Conservation (phyloP, 2,329 filamentous ascomycete genomes). For the Teratosphaeria viscida region DNA sequence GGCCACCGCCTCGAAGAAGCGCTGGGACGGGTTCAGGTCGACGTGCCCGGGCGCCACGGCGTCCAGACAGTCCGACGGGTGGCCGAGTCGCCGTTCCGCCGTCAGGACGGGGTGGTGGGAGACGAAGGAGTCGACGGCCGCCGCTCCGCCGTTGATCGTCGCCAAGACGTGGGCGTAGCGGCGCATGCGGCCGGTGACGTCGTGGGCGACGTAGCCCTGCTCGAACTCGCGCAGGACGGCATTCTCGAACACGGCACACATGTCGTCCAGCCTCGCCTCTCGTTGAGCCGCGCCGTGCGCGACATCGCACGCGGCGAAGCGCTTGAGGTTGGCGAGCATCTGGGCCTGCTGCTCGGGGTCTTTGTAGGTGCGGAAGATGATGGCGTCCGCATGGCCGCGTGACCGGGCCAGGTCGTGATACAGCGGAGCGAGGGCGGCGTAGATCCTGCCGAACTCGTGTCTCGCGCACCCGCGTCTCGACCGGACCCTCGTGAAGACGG, state of each 20-base stretch:
- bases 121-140: conserved; percentile 69
- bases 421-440: conserved; percentile 77
- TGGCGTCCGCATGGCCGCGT: conserved; percentile 64
- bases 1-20: conserved; percentile 68
- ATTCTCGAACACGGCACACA: conserved; percentile 78
- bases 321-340: conserved; percentile 71
- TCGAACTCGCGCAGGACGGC: conserved; percentile 87
- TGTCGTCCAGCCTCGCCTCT: conserved; percentile 57
- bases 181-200: conserved; percentile 80
- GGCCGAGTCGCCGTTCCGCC: conserved; percentile 59
- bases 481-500: conserved; percentile 57
- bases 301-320: conserved; percentile 73
- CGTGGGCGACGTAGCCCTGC: conserved; percentile 78
- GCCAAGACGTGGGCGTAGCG: conserved; percentile 81
- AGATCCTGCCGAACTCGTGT: conserved; percentile 83
- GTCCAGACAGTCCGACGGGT: conserved; percentile 72
- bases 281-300: conserved; percentile 62
- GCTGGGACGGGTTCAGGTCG: conserved; percentile 66
- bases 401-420: conserved; percentile 72
- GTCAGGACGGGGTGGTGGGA: conserved; percentile 79
- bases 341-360: conserved; percentile 84
- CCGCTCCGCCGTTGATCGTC: conserved; percentile 67
- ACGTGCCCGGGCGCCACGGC: conserved; percentile 55
- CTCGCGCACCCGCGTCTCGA: conserved; percentile 78
- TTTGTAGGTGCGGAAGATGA: conserved; percentile 76